Conservation (phyloP, 768 basidiomycete species). For the Pleurotus sapidus region DNA sequence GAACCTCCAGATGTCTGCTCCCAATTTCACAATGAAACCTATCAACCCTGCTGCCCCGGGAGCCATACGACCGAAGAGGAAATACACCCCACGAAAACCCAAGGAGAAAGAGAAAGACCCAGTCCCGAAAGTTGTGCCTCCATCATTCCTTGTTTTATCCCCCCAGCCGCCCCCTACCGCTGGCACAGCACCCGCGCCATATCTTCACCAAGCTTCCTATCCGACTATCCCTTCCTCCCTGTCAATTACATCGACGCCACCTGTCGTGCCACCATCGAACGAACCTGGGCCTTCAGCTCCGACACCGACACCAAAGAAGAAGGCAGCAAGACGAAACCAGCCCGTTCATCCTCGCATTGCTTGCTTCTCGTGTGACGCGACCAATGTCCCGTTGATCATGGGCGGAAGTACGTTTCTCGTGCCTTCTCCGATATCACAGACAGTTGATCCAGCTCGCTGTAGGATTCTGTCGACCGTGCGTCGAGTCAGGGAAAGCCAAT, state of each 20-base stretch:
- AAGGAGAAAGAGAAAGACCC: not conserved
- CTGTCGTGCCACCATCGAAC: not conserved
- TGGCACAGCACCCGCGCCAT: too few species aligned
- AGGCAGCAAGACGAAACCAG: conserved; percentile 30
- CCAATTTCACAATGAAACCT: conserved; percentile 51
- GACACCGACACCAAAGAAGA: conserved; percentile 31
- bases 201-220: not conserved
- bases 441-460: not conserved
- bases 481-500: conserved; percentile 47
- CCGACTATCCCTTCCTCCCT: not conserved
- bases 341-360: conserved; percentile 39
- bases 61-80: conserved; percentile 27
- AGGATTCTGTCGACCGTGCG: conserved; percentile 74
- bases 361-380: conserved; percentile 60
- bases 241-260: not conserved
- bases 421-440: not conserved
- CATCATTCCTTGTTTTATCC: not conserved
- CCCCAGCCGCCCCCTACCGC: not conserved
- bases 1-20: conserved; percentile 35
- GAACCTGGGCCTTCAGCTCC: not conserved
- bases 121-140: not conserved
- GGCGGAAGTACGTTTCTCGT: conserved; percentile 59
- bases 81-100: conserved; percentile 24
- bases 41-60: conserved; percentile 47
- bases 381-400: conserved; percentile 72